phyloP scores from a whole-genome alignment of 1,284 basidiomycete genomes.

The Volvariella volvacea region DNA sequence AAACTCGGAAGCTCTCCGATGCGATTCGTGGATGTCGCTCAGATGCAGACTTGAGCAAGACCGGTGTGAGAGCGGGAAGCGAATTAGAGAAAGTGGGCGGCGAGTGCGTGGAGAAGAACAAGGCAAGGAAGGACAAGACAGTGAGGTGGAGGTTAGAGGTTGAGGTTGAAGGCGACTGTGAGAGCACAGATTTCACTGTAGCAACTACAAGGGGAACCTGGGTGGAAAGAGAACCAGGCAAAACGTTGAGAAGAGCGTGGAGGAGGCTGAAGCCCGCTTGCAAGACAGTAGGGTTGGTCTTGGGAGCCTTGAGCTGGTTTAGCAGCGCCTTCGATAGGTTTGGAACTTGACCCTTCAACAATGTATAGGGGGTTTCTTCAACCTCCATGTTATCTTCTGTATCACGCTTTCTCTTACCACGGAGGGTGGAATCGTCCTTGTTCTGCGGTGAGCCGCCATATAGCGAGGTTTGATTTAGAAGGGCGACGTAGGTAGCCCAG shows the following conservation, averaged over 20 bases:
- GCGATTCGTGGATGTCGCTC: constrained; percentile 74
- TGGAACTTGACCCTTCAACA: constrained; percentile 74
- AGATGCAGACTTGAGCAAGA: constrained; percentile 65
- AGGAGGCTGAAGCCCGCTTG: constrained; percentile 84
- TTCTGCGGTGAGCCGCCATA: constrained; percentile 56
- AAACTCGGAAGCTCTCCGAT: constrained; percentile 79
- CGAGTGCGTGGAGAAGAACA: constrained; percentile 80
- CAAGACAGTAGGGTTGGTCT: constrained; percentile 73
- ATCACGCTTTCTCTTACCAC: constrained; percentile 77
- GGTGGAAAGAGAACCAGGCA: constrained; percentile 76
- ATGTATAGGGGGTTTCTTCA: constrained; percentile 69
- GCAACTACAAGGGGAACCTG: constrained; percentile 60
- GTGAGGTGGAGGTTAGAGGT: constrained; percentile 75
- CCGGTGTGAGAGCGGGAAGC: constrained; percentile 62
- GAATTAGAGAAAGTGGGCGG: constrained; percentile 57
- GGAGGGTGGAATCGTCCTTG: constrained; percentile 43
- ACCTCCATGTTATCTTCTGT: constrained; percentile 67
- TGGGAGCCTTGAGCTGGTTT: constrained; percentile 76
- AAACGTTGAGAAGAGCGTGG: constrained; percentile 69
- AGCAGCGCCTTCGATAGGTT: constrained; percentile 76
- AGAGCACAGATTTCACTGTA: constrained; percentile 57
- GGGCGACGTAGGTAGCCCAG: constrained; percentile 77
- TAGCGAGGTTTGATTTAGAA: constrained; percentile 80
- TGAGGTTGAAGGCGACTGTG: constrained; percentile 56
- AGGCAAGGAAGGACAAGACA: constrained; percentile 77